Base-by-base conservation (phyloP, 2,329 filamentous ascomycete species). In the Pestalotiopsis sp. region DNA sequence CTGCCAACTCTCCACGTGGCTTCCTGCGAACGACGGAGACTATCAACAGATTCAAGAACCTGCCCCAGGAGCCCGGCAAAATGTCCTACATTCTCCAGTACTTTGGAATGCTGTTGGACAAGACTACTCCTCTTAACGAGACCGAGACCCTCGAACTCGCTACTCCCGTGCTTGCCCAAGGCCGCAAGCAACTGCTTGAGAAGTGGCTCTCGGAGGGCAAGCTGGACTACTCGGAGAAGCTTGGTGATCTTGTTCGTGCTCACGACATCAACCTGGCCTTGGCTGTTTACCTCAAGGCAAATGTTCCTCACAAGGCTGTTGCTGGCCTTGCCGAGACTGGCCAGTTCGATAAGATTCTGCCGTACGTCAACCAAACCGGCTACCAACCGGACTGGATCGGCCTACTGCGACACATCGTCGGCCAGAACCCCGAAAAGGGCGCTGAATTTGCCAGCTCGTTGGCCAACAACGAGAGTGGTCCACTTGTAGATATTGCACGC, bases 191-290 rank as follows among this genome's bases (percentile, higher is more conserved):
- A 77, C 84, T 99, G 30, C 88, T 99, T 35, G 96, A 98, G 82
- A 99, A 99, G 82, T 99, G 97, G 97, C 88, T 98, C 80, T 92
- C 92, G 77, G 96, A 98, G 82, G 92, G 94, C 81, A 99, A 99
- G 85, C 87, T 99, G 57, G 93, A 97, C 79, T 94, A 92, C 82
- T 98, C 96, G 0, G 96, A 99, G 83, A 93, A 98, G 80, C 89
- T 99, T 63, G 96, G 96, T 83, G 97, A 99, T 79, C 89, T 97
- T 75, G 92, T 98, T 64, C 92, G 96, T 61, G 87, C 92, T 22
- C 94, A 98, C 75, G 96, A 99, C 77, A 85, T 97, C 75, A 91
- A 91, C 78, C 87, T 98, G 77, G 96, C 97, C 35, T 85, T 99
- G 67, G 88, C 85, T 69, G 94, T 99, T 74, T 99, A 98, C 81